Base-by-base conservation (phyloP, 495 filamentous ascomycete genomes). In the Talaromyces borbonicus region DNA sequence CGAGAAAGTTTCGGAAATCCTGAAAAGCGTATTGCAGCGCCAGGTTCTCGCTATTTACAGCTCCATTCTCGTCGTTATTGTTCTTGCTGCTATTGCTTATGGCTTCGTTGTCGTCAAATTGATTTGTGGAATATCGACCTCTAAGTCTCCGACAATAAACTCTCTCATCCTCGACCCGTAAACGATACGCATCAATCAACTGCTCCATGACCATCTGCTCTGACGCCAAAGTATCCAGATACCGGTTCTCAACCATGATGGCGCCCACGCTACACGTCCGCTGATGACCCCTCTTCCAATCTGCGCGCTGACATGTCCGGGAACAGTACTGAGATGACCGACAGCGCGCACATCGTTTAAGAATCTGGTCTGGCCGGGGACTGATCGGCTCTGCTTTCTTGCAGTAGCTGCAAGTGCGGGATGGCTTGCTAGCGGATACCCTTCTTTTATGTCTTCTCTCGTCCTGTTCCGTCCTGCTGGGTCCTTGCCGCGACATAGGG, bases 241-340 rank as follows among this genome's bases (percentile, higher is more conserved):
- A 49, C 19, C 31, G 42, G n/a, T 49, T 49, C 31, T 15, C 25
- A 22, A 30, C 41, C 27, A 31, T 43, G 35, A 48, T 38, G 19
- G 46, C 46, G 12, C 33, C 35, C 33, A 30, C 15, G 6, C 15
- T 61, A 57, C 76, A 80, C 24, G 56, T 53, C 7, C 49, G 23
- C 48, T 71, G 66, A 54, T 79, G 74, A 5, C 23, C 35, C n/a
- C 30, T 46, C 5, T 53, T 36, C 20, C 62, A 49, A 47, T 79
- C 40, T 6, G 52, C 31, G 20, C 38, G 36, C 49, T 77, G 71
- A 51, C 76, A 72, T 6, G 59, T 65, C 11, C 49, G 47, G 43
- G 58, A 52, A 50, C 75, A 78, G 52, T 79, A 79, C 14, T 48
- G 40, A 22, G 66, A 51, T 4, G 65, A 59, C 47, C 62, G 64